Evolutionary conservation across 192 early-diverging fungal species (phyloP).

Genomic region (Piromyces finnis): DNA sequence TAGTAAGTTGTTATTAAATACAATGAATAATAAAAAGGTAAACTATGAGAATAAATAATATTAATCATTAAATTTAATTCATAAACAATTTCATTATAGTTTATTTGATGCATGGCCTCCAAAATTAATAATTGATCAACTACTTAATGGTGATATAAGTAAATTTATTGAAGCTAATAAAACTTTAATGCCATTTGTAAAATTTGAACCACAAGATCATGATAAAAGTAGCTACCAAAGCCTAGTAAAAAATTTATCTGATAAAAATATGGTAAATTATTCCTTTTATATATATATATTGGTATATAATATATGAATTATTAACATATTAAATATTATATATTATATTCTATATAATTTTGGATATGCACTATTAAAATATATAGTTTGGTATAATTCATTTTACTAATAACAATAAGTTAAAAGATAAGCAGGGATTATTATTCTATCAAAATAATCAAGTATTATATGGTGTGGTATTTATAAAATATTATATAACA

Average conservation of each 20-base stretch:
- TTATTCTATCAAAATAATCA: not conserved
- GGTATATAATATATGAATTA: too few species aligned
- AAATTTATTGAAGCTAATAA: not conserved
- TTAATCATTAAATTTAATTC: too few species aligned
- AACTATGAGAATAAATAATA: too few species aligned
- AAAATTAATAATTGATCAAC: not conserved
- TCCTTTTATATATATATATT: too few species aligned
- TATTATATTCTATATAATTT: too few species aligned
- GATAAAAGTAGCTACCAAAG: not conserved
- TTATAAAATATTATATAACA: not conserved
- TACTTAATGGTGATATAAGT: not conserved
- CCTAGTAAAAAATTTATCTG: not conserved
- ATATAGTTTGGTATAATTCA: not conserved
- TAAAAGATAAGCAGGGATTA: not conserved
- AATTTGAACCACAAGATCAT: not conserved
- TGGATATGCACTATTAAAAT: not conserved
- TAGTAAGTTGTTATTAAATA: not conserved
- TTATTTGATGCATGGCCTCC: not conserved
- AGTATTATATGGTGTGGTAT: not conserved
- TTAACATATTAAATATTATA: too few species aligned
- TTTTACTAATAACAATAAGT: not conserved
- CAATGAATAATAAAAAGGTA: too few species aligned
- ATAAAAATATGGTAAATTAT: not conserved
- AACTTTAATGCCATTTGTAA: not conserved
- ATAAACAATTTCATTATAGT: too few species aligned